Evolutionary conservation across 768 basidiomycete species (phyloP).

Genomic region (Phlegmacium glaucopus): DNA sequence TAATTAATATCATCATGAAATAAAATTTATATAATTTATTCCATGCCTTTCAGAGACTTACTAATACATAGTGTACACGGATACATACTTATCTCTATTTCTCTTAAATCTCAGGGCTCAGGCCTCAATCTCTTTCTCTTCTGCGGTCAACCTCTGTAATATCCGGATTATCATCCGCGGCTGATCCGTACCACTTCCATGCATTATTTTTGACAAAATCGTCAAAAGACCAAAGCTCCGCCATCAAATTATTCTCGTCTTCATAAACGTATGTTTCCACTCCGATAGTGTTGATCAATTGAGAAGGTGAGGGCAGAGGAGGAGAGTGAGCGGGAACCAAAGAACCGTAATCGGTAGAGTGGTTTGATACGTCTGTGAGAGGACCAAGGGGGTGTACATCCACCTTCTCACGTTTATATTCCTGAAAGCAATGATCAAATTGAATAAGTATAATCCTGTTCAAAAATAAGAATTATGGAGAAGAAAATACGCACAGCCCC

Average conservation of each 20-base stretch:
- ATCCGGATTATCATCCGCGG: conserved; percentile 31
- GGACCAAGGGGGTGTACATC: conserved; percentile 52
- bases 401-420: conserved; percentile 63
- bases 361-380: conserved; percentile 30
- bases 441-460: too few relatives aligned
- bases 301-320: conserved; percentile 32
- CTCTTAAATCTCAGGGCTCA: background rate
- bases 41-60: too few relatives aligned
- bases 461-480: background rate
- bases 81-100: too few relatives aligned
- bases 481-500: conserved; percentile 51
- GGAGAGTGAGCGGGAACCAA: conserved; percentile 43
- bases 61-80: too few relatives aligned
- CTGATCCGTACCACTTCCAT: conserved; percentile 69
- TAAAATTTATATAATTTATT: too few relatives aligned
- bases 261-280: conserved; percentile 77
- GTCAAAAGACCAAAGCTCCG: conserved; percentile 77
- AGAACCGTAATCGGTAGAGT: conserved; percentile 25
- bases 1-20: too few relatives aligned
- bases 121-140: background rate
- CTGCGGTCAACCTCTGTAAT: conserved; percentile 2
- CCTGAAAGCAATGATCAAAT: conserved; percentile 51
- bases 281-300: conserved; percentile 33
- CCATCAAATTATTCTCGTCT: conserved; percentile 41
- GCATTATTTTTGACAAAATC: conserved; percentile 75